Conservation (phyloP, 495 filamentous ascomycete genomes). For the Neurospora sp. region DNA sequence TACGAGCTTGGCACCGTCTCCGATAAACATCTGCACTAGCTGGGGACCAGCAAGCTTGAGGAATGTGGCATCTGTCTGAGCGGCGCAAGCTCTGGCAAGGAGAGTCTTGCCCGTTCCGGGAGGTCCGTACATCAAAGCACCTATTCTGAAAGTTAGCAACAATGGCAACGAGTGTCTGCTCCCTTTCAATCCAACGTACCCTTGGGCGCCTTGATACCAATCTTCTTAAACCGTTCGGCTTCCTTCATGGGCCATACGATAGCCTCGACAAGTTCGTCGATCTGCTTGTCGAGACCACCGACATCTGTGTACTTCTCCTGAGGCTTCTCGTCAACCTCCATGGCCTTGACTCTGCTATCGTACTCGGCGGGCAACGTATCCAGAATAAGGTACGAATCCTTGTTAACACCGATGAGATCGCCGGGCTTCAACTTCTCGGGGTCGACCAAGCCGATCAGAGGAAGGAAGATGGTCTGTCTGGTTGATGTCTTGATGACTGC, state of each 20-base stretch:
- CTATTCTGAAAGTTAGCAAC: conserved; percentile 30
- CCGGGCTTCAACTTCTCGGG: conserved; percentile 85
- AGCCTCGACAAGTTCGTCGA: conserved; percentile 98
- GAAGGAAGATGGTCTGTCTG: conserved; percentile 96
- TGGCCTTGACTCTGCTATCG: conserved; percentile 97
- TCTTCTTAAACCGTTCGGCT: conserved; percentile 97
- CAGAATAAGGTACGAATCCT: conserved; percentile 97
- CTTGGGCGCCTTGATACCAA: conserved; percentile 99
- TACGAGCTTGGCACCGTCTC: conserved; percentile 95
- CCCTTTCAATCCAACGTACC: conserved; percentile 42
- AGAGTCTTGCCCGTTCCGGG: conserved; percentile 97
- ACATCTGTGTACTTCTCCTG: conserved; percentile 99
- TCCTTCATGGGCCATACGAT: conserved; percentile 99
- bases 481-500: conserved; percentile 99
- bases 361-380: conserved; percentile 99
- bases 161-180: neutral
- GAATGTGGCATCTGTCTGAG: conserved; percentile 97
- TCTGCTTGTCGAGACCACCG: conserved; percentile 96
- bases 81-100: conserved; percentile 90
- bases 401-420: conserved; percentile 97
- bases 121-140: conserved; percentile 96
- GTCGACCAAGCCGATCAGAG: conserved; percentile 94
- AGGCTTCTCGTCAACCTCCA: conserved; percentile 99
- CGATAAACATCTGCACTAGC: conserved; percentile 99
- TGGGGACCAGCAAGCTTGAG: conserved; percentile 97